Percentiles rank a stretch among this genome's conserved stretches.
These are phyloP conservation scores for rapeseed (Brassica napus) DNA, from an alignment of 345 rosid genomes.

Conservation along the genomic window Da-Ae NC_063440.1:17904501-17905000, in stretches of 20 bases:
- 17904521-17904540: constrained; percentile 99
- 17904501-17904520: constrained; percentile 76
- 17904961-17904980: constrained; percentile 62
- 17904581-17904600: constrained; percentile 73
- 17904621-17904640: constrained; percentile 75
- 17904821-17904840: constrained; percentile 95
- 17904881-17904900: constrained; percentile 6
- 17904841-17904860: constrained; percentile 41
- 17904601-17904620: constrained; percentile 59
- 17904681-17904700: constrained; percentile 3
- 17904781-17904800: constrained; percentile 91
- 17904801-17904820: constrained; percentile 87
- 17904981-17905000: constrained; percentile 52
- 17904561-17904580: constrained; percentile 63
- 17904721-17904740: constrained; percentile 89
- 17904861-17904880: neutral
- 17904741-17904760: constrained; percentile 79
- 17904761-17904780: constrained; percentile 98
- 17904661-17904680: neutral
- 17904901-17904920: constrained; percentile 6
- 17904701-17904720: constrained; percentile 37
- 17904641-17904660: constrained; percentile 50
- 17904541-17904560: constrained; percentile 77
- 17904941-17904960: constrained; percentile 93
- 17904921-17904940: constrained; percentile 87